Conservation (phyloP, 1,139 yeast genomes). For the Geotrichum citri-aurantii region DNA sequence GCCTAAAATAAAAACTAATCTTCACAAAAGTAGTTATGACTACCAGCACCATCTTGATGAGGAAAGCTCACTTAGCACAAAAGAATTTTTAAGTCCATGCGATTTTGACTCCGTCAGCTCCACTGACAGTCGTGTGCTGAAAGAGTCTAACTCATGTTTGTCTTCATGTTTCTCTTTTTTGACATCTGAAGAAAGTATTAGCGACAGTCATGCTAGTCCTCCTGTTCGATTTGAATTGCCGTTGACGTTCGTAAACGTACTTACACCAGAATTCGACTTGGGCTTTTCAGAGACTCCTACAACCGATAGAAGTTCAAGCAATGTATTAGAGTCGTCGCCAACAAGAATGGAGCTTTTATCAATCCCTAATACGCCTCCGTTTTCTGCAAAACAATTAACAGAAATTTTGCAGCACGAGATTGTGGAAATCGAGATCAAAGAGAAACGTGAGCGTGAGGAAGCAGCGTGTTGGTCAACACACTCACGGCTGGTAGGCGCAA, state of each 20-base stretch:
- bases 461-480: not conserved
- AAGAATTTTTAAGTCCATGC: not conserved
- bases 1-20: not conserved
- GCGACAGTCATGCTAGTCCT: not conserved
- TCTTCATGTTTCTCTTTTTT: slow-evolving; percentile 1
- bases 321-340: not conserved
- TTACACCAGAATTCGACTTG: slow-evolving; percentile 10
- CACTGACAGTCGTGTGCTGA: slow-evolving; percentile 1
- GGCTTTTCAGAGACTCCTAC: not conserved
- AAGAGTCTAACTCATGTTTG: slow-evolving; percentile 5
- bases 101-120: not conserved
- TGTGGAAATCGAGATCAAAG: slow-evolving; percentile 4
- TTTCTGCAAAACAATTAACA: slow-evolving; percentile 5
- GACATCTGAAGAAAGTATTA: not conserved
- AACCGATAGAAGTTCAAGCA: not conserved
- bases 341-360: not conserved
- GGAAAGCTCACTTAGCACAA: not conserved
- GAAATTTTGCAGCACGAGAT: slow-evolving; percentile 7
- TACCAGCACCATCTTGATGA: not conserved
- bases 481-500: not conserved
- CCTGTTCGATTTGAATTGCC: slow-evolving; percentile 15
- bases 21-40: not conserved
- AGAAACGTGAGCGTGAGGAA: not conserved
- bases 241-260: slow-evolving; percentile 6
- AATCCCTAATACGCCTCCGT: not conserved